These are phyloP conservation scores for Cymbopogon flexuosus DNA, from an alignment of 202 grass and related monocot species.

Conservation along the genomic window DNA sequence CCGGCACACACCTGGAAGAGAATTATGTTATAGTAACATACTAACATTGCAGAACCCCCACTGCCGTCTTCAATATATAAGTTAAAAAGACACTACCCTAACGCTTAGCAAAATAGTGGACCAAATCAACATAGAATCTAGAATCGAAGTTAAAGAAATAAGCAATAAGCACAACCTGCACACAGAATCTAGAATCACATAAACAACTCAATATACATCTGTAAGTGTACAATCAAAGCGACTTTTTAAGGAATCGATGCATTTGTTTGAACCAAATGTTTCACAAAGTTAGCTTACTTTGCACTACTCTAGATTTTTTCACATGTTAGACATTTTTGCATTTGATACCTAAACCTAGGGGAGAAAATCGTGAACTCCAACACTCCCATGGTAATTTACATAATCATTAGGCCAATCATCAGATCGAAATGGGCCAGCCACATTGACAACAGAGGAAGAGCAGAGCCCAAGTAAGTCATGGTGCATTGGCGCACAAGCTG, in stretches of 20 bases:
- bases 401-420: background rate
- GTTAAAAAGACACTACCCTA: background rate
- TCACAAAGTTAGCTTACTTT: background rate
- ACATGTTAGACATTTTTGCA: background rate
- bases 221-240: background rate
- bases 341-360: background rate
- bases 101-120: background rate
- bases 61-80: background rate
- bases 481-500: background rate
- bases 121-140: background rate
- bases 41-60: background rate
- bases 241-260: background rate
- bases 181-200: background rate
- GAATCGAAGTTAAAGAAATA: background rate
- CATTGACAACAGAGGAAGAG: background rate
- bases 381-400: background rate
- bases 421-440: slow-evolving; percentile 1
- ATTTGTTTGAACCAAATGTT: background rate
- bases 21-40: background rate
- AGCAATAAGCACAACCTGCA: background rate
- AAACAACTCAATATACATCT: background rate
- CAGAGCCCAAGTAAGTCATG: background rate
- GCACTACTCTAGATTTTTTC: background rate
- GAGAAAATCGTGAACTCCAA: background rate
- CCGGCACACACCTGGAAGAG: slow-evolving; percentile 47